A percentile compares a stretch with the other conserved stretches of the same genome.
Evolutionary conservation across 169 alveolate species (phyloP).

Genomic region (Theileria annulata): DNA sequence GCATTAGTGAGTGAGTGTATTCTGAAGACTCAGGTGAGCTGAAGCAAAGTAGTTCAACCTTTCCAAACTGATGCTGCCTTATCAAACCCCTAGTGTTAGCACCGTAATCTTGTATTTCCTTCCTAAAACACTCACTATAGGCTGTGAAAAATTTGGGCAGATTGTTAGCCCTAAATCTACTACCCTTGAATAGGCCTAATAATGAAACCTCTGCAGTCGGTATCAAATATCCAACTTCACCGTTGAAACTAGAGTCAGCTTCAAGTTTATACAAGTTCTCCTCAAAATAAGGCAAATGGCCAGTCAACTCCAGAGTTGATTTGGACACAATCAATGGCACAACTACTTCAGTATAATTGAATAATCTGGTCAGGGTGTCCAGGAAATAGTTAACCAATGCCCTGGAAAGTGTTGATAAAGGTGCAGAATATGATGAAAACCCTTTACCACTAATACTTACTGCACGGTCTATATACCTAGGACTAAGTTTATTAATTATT

Average conservation of each 20-base stretch:
- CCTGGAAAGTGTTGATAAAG: constrained; percentile 63
- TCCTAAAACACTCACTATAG: constrained; percentile 73
- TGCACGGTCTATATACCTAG: constrained; percentile 14
- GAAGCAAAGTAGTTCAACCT: constrained; percentile 71
- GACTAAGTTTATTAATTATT: constrained; percentile 36
- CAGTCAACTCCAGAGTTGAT: constrained; percentile 65
- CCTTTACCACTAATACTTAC: constrained; percentile 49
- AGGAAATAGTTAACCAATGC: constrained; percentile 73
- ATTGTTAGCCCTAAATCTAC: constrained; percentile 28
- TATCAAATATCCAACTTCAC: constrained; percentile 74
- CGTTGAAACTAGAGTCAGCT: constrained; percentile 57
- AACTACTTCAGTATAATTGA: constrained; percentile 66
- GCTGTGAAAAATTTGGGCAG: constrained; percentile 70
- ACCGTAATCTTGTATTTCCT: constrained; percentile 77
- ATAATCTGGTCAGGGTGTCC: constrained; percentile 66
- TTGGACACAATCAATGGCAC: constrained; percentile 68
- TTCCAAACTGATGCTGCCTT: constrained; percentile 76
- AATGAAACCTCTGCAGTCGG: constrained; percentile 80
- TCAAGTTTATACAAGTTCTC: constrained; percentile 72
- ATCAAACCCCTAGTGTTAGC: constrained; percentile 74
- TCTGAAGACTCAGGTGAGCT: constrained; percentile 8
- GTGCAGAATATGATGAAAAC: constrained; percentile 51
- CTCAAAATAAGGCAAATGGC: constrained; percentile 78
- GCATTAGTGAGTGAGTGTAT: constrained; percentile 51
- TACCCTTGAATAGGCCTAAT: constrained; percentile 62